Base-by-base conservation (phyloP, 305 asterid species). In the Rubia occidens region DNA sequence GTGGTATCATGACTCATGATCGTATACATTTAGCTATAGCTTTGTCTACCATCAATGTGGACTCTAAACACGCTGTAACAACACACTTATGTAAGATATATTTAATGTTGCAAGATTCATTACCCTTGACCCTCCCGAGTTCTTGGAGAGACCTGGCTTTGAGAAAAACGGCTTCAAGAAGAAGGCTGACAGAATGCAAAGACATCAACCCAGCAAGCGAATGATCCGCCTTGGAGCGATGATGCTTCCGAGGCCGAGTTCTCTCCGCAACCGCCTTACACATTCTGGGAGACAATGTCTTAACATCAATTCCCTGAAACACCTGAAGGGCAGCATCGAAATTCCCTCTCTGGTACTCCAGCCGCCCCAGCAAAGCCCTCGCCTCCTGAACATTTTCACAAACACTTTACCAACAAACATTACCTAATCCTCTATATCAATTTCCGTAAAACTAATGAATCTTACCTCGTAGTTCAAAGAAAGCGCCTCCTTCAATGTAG, bases 241-340 rank as follows among this genome's bases (percentile, higher is more conserved):
- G 89, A 37, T 77, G 70, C 81, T 85, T 92, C 20, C 85, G 74
- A 1, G 87, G 86, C 56, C 77, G 80, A 59, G 83, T 83, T 71
- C 88, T 82, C 74, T 84, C 88, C 8, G 82, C 66, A 55, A 92
- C 87, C 60, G 96, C 95, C 75, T 74, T 84, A 21, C 89, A 82
- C 95, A 92, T 87, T 63, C 87, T 88, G 17, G 91, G 81, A 0
- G 96, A 84, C 77, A 92, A 78, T 44, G 84, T 75, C 72, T 76
- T 85, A 45, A 88, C 80, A 72, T 89, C 98, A 78, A 92, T 92
- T 66, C 97, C 98, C 73, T 92, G 90, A 78, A 92, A 92, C 18
- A 92, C 98, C 82, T 89, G 97, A 75, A 92, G 96, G 61, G 98
- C 97, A 29, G 90, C 98, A 81, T 88, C 98, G 71, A 77, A 89